Evolutionary conservation across 805 yeast species (phyloP), one percentile per base, ranked within the genome.

Genomic region (Candida koratica): DNA sequence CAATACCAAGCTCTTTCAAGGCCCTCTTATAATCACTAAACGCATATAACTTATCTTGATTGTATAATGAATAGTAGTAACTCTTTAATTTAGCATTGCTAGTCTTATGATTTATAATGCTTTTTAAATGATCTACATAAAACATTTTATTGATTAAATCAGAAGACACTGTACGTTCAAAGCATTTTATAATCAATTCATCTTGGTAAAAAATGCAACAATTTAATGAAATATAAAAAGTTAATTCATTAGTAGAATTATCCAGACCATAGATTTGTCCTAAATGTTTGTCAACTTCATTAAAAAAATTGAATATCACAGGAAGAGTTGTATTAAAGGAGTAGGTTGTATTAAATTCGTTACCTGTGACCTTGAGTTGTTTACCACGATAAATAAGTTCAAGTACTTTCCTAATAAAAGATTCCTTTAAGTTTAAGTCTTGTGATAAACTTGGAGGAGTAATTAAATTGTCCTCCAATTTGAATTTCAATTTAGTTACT

Each of bases 331-430:
- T 63, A 28, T 55, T 51, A 43, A 58, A 67, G 2, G 69, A 58
- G 43, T 52, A 58, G 4, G 32, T 38, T 2, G 49, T 37, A 18
- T 45, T 39, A 25, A 54, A 58, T 13, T 58, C 62, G 35, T 55
- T 55, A n/a, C 32, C 35, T 2, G 55, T 61, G 4, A 28, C 28
- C n/a, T 35, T 36, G 5, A 44, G 8, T 9, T 20, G 13, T 19
- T 40, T 42, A 1, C 45, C 48, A 17, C 57, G 34, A 37, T 71
- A 73, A 3, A 73, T 56, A 16, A 77, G 58, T 48, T 83, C 89
- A 5, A 68, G 46, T 17, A 76, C 58, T 42, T 73, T 77, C 41
- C 84, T 61, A 12, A 71, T 61, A 41, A 64, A 80, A 4, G 75
- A 59, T 34, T 82, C 85, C 38, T 69, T 57, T 9, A 64, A 47